These are phyloP conservation scores for Pestalotiopsis sp. DNA, from an alignment of 2,329 filamentous ascomycete genomes.

Conservation along the genomic window DNA sequence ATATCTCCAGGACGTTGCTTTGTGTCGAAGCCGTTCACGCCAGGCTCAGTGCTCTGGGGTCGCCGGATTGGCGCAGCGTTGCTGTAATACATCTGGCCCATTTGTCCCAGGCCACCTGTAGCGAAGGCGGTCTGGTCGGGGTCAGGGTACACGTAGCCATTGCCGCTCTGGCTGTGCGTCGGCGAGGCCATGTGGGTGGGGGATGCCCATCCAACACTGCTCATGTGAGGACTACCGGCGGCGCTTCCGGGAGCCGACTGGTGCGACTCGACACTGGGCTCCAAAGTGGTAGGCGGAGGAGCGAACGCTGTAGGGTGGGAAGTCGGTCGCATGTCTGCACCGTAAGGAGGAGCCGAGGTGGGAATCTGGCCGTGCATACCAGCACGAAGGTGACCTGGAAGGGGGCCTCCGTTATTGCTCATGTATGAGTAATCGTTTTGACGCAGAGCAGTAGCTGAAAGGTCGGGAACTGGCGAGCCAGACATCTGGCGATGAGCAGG, in stretches of 20 bases:
- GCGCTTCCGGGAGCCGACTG: constrained; percentile 68
- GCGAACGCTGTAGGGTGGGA: constrained; percentile 84
- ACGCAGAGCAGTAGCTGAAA: constrained; percentile 70
- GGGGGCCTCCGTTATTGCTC: constrained; percentile 71
- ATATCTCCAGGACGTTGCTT: constrained; percentile 59
- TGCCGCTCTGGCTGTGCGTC: constrained; percentile 62
- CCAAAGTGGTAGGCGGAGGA: constrained; percentile 81
- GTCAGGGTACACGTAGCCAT: constrained; percentile 78
- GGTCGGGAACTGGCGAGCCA: constrained; percentile 76
- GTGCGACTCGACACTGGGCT: constrained; percentile 80
- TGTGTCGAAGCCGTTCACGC: constrained; percentile 59
- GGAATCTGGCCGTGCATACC: constrained; percentile 72
- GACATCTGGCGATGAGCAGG: constrained; percentile 79
- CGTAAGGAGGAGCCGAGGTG: constrained; percentile 67
- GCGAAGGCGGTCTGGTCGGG: constrained; percentile 71
- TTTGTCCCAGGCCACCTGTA: constrained; percentile 58
- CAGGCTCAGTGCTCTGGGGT: constrained; percentile 74
- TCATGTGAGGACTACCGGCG: constrained; percentile 86
- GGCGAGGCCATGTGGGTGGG: constrained; percentile 74
- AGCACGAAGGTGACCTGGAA: constrained; percentile 79
- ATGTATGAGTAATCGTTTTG: constrained; percentile 78
- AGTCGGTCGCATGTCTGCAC: constrained; percentile 65
- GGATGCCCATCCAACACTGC: constrained; percentile 81
- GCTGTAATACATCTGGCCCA: constrained; percentile 73
- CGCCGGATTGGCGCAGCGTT: constrained; percentile 65